These are phyloP conservation scores for Kwoniella dendrophila DNA, from an alignment of 768 basidiomycete species.

Conservation along the genomic window DNA sequence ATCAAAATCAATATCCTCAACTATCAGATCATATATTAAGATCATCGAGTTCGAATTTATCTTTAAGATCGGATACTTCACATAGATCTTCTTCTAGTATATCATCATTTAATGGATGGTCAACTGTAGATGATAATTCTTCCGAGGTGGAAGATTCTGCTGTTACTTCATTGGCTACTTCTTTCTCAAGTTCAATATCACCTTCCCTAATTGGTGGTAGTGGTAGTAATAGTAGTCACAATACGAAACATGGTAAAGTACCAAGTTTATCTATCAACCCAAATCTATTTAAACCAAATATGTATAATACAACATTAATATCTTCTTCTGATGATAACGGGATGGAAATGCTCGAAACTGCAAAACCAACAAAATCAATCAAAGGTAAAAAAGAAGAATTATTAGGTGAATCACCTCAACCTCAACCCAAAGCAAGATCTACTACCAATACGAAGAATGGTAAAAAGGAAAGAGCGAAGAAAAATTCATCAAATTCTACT, in stretches of 20 bases:
- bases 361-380: slow-evolving; percentile 22
- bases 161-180: slow-evolving; percentile 16
- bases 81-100: slow-evolving; percentile 20
- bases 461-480: slow-evolving; percentile 19
- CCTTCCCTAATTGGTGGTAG: not conserved
- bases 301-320: not conserved
- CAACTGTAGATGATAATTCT: slow-evolving; percentile 1
- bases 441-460: not conserved
- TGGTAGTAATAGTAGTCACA: not conserved
- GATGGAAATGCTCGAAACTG: slow-evolving; percentile 32
- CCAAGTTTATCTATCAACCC: slow-evolving; percentile 33
- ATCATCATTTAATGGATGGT: slow-evolving; percentile 13
- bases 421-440: not conserved
- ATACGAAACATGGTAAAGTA: slow-evolving; percentile 7
- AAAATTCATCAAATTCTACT: no score
- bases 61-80: slow-evolving; percentile 10
- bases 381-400: not conserved
- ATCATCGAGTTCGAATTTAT: slow-evolving; percentile 5
- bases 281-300: slow-evolving; percentile 23
- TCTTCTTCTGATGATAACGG: slow-evolving; percentile 14
- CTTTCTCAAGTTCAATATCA: not conserved
- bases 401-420: slow-evolving; percentile 1
- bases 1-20: not conserved
- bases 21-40: not conserved
- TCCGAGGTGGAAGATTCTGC: slow-evolving; percentile 1